Percentiles rank a stretch among this genome's conserved stretches.
phyloP scores from a whole-genome alignment of 23 red algal species.

The Chondrus crispus region DNA sequence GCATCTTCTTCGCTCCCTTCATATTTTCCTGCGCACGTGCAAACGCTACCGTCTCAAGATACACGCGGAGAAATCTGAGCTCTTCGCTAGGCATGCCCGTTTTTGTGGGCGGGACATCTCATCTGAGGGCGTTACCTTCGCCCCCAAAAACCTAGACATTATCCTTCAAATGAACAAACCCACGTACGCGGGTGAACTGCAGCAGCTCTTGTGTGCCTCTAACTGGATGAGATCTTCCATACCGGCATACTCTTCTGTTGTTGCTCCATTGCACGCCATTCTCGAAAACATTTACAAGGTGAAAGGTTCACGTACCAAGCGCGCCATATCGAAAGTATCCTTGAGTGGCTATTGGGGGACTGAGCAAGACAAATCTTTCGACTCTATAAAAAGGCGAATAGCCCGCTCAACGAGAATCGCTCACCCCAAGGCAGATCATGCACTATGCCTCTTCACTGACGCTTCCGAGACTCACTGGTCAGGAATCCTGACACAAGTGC shows the following conservation, averaged over 20 bases:
- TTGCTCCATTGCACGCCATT: background rate
- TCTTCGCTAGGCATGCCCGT: background rate
- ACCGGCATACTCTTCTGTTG: background rate
- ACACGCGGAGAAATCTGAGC: background rate
- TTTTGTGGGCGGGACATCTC: background rate
- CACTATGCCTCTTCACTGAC: background rate
- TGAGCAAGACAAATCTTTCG: background rate
- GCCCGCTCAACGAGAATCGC: background rate
- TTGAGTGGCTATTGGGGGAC: background rate
- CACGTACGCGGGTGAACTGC: background rate
- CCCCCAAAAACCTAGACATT: background rate
- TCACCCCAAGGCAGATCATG: background rate
- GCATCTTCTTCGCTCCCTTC: background rate
- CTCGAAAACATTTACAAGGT: background rate
- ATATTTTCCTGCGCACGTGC: background rate
- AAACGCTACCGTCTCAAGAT: slow-evolving; percentile 1
- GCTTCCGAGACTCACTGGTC: background rate
- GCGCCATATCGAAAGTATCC: background rate
- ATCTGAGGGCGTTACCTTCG: background rate
- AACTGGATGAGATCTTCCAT: background rate
- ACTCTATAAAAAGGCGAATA: background rate
- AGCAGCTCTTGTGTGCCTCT: background rate
- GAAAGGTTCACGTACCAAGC: slow-evolving; percentile 14
- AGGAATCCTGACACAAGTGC: background rate
- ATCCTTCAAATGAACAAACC: background rate